Evolutionary conservation across 129 eudicot genomes (phyloP), one percentile per base, ranked within the genome.

Genomic region (Arctium lappa): DNA sequence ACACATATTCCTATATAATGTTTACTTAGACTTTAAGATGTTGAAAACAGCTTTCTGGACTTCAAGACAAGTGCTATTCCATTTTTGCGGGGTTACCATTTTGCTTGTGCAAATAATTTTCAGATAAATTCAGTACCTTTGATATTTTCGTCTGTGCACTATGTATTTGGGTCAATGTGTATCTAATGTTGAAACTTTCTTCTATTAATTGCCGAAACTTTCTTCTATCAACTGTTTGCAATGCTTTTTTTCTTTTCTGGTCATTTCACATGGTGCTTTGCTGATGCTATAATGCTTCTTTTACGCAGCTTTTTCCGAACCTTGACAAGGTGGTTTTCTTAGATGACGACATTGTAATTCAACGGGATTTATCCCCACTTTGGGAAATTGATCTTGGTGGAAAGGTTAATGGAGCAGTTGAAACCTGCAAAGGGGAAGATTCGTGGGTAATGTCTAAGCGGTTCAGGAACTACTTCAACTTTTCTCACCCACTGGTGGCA

Each of bases 391-490:
- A 96, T 81, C 98, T 96, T 36, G 87, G 89, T 79, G 98, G 99
- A 69, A 96, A 91, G 82, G 98, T 96, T 66, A 96, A 96, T 77
- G 99, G 99, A 76, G 99, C 99, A 42, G 99, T 96, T 78, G 98
- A 96, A 88, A 96, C 99, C 37, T 96, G 99, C 81, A 93, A 84
- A 88, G 99, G 99, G 56, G 98, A 96, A 70, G 99, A 96, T 72
- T 86, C 89, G 63, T 93, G 99, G 99, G 99, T 96, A 4, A 96
- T 93, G 98, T 93, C 99, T 18, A 96, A 96, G 90, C 80, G 87
- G 48, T 89, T 96, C 66, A 96, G 91, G 84, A 96, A 88, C 80
- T 96, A 96, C 88, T 96, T 96, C 89, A 96, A 96, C 87, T 96
- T 96, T 86, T 96, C 99, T 73, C 95, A 96, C 85, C 99, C 99